Evolutionary conservation across 164 flowering plant species (phyloP).

Genomic region (Dillenia turbinata): DNA sequence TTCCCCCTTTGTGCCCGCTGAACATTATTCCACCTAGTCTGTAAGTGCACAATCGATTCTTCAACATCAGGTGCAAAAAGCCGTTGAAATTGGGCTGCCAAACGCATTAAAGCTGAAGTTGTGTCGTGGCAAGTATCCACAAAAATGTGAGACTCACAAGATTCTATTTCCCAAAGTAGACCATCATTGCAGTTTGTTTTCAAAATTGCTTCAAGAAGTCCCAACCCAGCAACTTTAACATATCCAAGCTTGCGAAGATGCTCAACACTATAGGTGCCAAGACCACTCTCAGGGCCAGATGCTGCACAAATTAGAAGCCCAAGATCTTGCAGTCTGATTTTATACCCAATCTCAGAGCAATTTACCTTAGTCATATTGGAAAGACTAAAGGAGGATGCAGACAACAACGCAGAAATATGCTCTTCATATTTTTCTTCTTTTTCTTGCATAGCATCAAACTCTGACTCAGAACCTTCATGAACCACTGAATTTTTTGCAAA

Average conservation of each 20-base stretch:
- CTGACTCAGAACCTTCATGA: slow-evolving; percentile 21
- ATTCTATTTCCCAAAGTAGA: slow-evolving; percentile 72
- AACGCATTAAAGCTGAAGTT: slow-evolving; percentile 52
- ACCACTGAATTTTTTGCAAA: slow-evolving; percentile 18
- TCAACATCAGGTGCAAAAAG: slow-evolving; percentile 88
- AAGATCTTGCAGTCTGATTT: slow-evolving; percentile 69
- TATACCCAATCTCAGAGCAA: slow-evolving; percentile 38
- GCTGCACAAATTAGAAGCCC: slow-evolving; percentile 70
- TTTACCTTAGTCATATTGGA: slow-evolving; percentile 32
- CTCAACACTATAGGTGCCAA: slow-evolving; percentile 43
- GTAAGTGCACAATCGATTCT: slow-evolving; percentile 80
- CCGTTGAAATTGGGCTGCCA: slow-evolving; percentile 80
- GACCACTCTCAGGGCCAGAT: slow-evolving; percentile 23
- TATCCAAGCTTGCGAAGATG: slow-evolving; percentile 62
- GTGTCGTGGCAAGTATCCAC: slow-evolving; percentile 86
- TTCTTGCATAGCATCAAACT: slow-evolving; percentile 8
- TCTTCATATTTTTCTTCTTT: slow-evolving; percentile 30
- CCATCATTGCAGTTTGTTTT: slow-evolving; percentile 54
- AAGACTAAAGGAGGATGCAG: slow-evolving; percentile 67
- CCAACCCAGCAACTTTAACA: slow-evolving; percentile 87
- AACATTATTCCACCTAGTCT: slow-evolving; percentile 74
- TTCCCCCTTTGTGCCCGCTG: slow-evolving; percentile 37
- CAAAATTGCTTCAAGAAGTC: slow-evolving; percentile 64
- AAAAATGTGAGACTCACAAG: slow-evolving; percentile 59
- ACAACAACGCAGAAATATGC: slow-evolving; percentile 63